phyloP scores from a whole-genome alignment of 306 rosid species.

The Malus sylvestris region DNA sequence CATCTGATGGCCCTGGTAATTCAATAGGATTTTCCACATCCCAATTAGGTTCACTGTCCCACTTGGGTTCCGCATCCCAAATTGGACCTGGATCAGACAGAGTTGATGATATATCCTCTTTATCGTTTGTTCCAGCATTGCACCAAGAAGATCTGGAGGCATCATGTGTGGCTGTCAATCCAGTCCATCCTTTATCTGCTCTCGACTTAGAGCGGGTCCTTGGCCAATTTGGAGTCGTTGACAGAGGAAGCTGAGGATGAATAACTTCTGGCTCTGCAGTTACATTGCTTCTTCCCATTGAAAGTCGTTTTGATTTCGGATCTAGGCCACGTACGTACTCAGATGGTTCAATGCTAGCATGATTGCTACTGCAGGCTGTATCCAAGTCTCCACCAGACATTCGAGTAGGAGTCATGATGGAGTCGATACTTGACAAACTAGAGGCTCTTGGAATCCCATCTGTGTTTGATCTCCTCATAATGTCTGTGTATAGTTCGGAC shows the following conservation, averaged over 20 bases:
- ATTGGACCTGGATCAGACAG: conserved; percentile 99
- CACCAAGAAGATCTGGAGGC: conserved; percentile 78
- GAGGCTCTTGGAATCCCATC: conserved; percentile 97
- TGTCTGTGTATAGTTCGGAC: conserved; percentile 74
- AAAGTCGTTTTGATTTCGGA: conserved; percentile 84
- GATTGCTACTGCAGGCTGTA: conserved; percentile 58
- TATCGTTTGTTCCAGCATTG: conserved; percentile 60
- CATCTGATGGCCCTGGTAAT: conserved; percentile 79
- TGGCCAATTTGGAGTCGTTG: conserved; percentile 97
- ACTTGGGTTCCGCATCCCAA: conserved; percentile 97
- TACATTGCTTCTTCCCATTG: conserved; percentile 72
- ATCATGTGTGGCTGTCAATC: conserved; percentile 77
- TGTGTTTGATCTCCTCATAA: conserved; percentile 76
- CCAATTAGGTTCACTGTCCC: conserved; percentile 88
- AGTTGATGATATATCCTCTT: conserved; percentile 94
- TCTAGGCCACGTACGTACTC: conserved; percentile 94
- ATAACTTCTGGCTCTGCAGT: conserved; percentile 90
- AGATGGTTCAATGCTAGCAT: conserved; percentile 91
- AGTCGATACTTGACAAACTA: conserved; percentile 97
- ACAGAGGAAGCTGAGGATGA: conserved; percentile 85
- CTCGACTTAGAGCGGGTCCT: conserved; percentile 92
- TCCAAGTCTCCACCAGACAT: conserved; percentile 87
- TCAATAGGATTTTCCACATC: conserved; percentile 83
- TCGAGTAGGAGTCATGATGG: conserved; percentile 93
- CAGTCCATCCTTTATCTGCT: conserved; percentile 89